These are phyloP conservation scores for Ceriops decandra DNA, from an alignment of 345 rosid genomes.

Conservation along the genomic window DNA sequence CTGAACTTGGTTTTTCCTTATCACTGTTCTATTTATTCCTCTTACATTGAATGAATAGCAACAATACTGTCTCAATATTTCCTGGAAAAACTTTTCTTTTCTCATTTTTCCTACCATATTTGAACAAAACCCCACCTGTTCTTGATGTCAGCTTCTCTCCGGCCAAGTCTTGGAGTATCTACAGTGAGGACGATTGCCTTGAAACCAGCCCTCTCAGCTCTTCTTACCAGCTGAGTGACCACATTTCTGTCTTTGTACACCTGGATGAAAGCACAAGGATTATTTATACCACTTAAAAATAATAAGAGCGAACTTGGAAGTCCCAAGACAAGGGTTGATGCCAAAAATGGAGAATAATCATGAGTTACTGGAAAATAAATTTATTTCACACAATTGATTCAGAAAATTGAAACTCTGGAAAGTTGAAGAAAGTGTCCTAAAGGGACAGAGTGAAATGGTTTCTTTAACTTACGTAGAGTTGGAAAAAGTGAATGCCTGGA, in stretches of 20 bases:
- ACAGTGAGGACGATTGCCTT: constrained; percentile 94
- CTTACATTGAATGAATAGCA: too few relatives aligned
- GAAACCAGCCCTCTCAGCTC: constrained; percentile 95
- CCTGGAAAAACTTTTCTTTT: neutral
- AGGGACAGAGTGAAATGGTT: constrained; percentile 7
- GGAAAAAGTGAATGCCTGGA: constrained; percentile 91
- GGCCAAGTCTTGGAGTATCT: constrained; percentile 93
- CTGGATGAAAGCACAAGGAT: constrained; percentile 26
- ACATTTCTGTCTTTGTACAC: constrained; percentile 76
- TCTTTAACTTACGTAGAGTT: constrained; percentile 67
- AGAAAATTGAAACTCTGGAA: neutral
- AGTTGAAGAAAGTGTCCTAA: neutral
- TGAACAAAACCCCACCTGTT: constrained; percentile 47
- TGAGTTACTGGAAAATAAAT: neutral
- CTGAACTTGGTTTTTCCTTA: neutral
- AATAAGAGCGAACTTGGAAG: too few relatives aligned
- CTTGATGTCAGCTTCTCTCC: constrained; percentile 93
- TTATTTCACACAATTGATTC: too few relatives aligned
- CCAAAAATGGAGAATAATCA: neutral
- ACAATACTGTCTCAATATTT: too few relatives aligned
- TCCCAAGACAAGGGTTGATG: too few relatives aligned
- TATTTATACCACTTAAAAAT: neutral
- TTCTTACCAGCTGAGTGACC: constrained; percentile 72
- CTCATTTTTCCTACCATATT: neutral
- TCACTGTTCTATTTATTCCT: too few relatives aligned